Percentiles rank a stretch among this genome's conserved stretches.
These are phyloP conservation scores for Penicillium nucicola DNA, from an alignment of 495 filamentous ascomycete genomes.

Conservation along the genomic window DNA sequence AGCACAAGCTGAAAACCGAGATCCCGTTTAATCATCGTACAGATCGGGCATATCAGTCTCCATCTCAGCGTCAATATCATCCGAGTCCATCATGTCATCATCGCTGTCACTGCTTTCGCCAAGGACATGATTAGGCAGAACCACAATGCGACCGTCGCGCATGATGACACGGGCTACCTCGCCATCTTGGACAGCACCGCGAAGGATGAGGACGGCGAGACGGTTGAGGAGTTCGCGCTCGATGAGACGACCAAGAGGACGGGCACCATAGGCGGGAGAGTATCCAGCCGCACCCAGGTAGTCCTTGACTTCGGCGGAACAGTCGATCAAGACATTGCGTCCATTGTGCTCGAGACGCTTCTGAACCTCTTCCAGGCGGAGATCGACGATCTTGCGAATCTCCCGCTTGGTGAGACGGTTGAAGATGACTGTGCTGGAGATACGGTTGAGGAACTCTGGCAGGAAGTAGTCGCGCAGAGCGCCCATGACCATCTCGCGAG, in stretches of 20 bases:
- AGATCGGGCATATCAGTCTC: conserved; percentile 64
- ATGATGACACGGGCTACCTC: conserved; percentile 77
- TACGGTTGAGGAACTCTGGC: conserved; percentile 96
- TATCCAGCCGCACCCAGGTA: conserved; percentile 88
- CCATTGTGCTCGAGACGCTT: conserved; percentile 76
- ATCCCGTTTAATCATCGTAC: conserved; percentile 58
- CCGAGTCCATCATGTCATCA: conserved; percentile 66
- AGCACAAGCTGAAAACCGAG: background rate
- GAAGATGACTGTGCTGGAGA: conserved; percentile 94
- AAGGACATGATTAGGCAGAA: conserved; percentile 78
- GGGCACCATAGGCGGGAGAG: conserved; percentile 88
- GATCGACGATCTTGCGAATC: conserved; percentile 93
- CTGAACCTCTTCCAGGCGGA: conserved; percentile 87
- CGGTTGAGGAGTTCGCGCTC: conserved; percentile 95
- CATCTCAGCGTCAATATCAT: conserved; percentile 67
- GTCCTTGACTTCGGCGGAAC: conserved; percentile 79
- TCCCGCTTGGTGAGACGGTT: conserved; percentile 86
- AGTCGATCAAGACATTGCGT: conserved; percentile 73
- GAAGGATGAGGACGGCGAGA: conserved; percentile 82
- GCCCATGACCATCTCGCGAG: conserved; percentile 81
- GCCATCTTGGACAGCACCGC: conserved; percentile 79
- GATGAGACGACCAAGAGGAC: conserved; percentile 82
- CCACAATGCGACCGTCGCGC: conserved; percentile 69
- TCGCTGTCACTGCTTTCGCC: conserved; percentile 56
- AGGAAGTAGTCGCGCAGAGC: conserved; percentile 92